A percentile compares a stretch with the other conserved stretches of the same genome.
Evolutionary conservation across 371 early-diverging fungal species (phyloP).

Genomic region (Enterospora canceri): DNA sequence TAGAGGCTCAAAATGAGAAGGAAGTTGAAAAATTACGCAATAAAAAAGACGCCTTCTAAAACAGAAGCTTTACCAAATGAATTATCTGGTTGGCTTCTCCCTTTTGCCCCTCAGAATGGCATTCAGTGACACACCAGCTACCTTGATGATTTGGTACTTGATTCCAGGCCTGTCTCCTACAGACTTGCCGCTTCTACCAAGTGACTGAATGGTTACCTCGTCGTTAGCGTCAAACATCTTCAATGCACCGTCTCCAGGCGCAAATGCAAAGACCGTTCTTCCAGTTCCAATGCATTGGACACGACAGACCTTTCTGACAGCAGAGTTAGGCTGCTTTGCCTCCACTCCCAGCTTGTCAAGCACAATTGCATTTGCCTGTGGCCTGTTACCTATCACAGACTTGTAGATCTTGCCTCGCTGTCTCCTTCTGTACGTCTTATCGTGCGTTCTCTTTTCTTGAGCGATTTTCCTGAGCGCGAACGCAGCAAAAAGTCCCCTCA

Average conservation of each 20-base stretch:
- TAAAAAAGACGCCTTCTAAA: background rate
- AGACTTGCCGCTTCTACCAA: slow-evolving; percentile 65
- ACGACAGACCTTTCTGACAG: slow-evolving; percentile 99
- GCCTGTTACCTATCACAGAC: slow-evolving; percentile 89
- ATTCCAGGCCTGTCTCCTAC: slow-evolving; percentile 99
- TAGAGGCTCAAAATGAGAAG: background rate
- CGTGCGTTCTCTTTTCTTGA: slow-evolving; percentile 94
- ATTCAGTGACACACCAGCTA: slow-evolving; percentile 91
- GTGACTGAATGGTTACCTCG: slow-evolving; percentile 55
- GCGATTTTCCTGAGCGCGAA: slow-evolving; percentile 84
- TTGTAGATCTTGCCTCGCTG: slow-evolving; percentile 89
- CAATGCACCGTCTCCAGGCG: slow-evolving; percentile 98
- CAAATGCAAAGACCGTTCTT: slow-evolving; percentile 99
- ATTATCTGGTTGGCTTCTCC: slow-evolving; percentile 88
- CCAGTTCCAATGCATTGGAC: slow-evolving; percentile 99
- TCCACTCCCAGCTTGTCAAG: slow-evolving; percentile 99
- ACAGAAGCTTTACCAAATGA: background rate
- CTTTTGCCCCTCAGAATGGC: slow-evolving; percentile 99
- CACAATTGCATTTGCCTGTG: slow-evolving; percentile 99
- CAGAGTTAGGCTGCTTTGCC: slow-evolving; percentile 99
- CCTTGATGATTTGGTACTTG: slow-evolving; percentile 99
- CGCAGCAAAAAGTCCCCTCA: slow-evolving; percentile 81
- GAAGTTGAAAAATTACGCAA: background rate
- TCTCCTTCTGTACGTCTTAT: slow-evolving; percentile 90
- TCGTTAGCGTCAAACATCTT: slow-evolving; percentile 89